These are phyloP conservation scores for Pythium aquatile DNA, from an alignment of 352 stramenopile species.

Conservation along the genomic window DNA sequence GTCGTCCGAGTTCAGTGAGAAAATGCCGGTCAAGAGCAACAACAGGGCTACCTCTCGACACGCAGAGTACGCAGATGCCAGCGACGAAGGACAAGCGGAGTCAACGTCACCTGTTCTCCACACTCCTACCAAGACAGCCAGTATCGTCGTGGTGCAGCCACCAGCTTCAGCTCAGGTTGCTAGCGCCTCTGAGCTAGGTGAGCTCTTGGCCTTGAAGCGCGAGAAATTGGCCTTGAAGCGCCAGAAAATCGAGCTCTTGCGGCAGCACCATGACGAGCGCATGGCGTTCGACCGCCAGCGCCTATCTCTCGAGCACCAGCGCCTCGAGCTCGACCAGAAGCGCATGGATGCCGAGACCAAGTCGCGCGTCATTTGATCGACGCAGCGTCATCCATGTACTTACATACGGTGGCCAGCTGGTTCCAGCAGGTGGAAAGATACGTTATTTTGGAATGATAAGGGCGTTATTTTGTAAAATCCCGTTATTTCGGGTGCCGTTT, in stretches of 20 bases:
- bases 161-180: conserved; percentile 4
- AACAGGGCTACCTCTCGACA: neutral
- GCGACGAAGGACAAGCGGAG: conserved; percentile 5
- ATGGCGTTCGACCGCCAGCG: conserved; percentile 35
- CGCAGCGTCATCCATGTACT: neutral
- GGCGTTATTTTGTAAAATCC: neutral
- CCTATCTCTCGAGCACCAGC: conserved; percentile 26
- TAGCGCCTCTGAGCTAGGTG: conserved; percentile 15
- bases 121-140: neutral
- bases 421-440: neutral
- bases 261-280: conserved; percentile 36
- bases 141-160: neutral
- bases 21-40: neutral
- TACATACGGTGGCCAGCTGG: neutral
- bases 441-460: neutral
- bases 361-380: conserved; percentile 5
- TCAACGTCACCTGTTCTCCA: neutral
- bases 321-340: conserved; percentile 26
- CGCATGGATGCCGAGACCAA: conserved; percentile 14
- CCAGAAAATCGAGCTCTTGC: conserved; percentile 37
- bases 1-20: neutral
- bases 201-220: conserved; percentile 34
- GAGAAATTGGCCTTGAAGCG: conserved; percentile 48
- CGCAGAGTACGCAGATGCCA: conserved; percentile 2
- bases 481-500: neutral